A percentile compares a stretch with the other conserved stretches of the same genome.
Evolutionary conservation across 2,329 filamentous ascomycete species (phyloP).

Genomic region (Botrytis fragariae): DNA sequence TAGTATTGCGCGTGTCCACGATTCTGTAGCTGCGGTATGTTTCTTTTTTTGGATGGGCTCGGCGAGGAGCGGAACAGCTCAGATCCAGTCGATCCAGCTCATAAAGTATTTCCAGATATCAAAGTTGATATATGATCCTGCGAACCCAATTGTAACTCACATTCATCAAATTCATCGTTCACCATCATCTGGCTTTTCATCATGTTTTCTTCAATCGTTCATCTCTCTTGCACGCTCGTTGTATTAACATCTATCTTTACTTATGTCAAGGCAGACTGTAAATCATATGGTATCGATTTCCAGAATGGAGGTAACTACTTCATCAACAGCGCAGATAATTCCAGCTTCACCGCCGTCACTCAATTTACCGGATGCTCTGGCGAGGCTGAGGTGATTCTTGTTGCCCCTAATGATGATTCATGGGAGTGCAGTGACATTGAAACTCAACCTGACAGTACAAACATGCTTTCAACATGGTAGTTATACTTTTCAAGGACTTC

Average conservation of each 20-base stretch:
- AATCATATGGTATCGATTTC: conserved; percentile 19
- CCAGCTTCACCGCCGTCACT: conserved; percentile 17
- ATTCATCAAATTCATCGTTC: neutral
- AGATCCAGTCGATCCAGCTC: neutral
- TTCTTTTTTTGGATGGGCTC: conserved; percentile 20
- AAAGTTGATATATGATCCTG: conserved; percentile 12
- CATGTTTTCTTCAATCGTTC: conserved; percentile 16
- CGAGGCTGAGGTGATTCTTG: conserved; percentile 15
- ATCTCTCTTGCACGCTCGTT: conserved; percentile 10
- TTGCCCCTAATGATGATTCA: conserved; percentile 16
- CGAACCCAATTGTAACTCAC: neutral
- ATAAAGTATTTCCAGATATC: neutral
- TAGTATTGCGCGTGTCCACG: conserved; percentile 5
- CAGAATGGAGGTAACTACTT: conserved; percentile 18
- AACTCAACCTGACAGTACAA: conserved; percentile 6
- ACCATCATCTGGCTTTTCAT: conserved; percentile 12
- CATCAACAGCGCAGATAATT: conserved; percentile 15
- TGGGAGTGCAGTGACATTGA: conserved; percentile 16
- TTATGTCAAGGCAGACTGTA: conserved; percentile 16
- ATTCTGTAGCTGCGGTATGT: conserved; percentile 7
- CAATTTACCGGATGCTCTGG: conserved; percentile 15
- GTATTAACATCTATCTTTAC: conserved; percentile 9
- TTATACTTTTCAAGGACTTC: neutral
- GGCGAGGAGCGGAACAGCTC: neutral
- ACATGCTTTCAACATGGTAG: conserved; percentile 17